phyloP scores from a whole-genome alignment of 139 green algal genomes.

The Coelastrella sp. region DNA sequence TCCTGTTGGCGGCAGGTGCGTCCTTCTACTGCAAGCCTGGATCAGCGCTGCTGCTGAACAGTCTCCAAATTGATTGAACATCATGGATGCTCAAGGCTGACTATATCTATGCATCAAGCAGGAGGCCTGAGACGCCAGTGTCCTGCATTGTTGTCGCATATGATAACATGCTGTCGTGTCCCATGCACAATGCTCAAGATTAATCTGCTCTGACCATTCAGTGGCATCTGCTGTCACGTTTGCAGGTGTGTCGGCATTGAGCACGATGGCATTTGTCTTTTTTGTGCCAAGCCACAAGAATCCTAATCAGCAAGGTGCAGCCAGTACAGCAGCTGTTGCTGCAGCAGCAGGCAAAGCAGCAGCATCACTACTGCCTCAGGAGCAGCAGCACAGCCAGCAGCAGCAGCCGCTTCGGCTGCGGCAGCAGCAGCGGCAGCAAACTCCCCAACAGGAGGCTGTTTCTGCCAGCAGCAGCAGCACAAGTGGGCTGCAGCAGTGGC shows the following conservation, averaged over 20 bases:
- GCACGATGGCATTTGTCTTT: constrained; percentile 58
- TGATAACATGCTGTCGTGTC: too few species aligned
- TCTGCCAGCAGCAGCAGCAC: constrained; percentile 9
- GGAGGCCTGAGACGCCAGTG: too few species aligned
- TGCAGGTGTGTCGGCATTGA: constrained; percentile 44
- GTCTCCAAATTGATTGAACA: background rate
- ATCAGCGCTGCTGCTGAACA: background rate
- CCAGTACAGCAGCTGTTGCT: constrained; percentile 7
- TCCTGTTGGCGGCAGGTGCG: constrained; percentile 59
- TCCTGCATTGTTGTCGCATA: too few species aligned
- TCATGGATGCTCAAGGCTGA: background rate
- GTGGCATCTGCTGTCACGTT: too few species aligned
- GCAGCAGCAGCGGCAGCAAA: background rate
- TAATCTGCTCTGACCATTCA: too few species aligned
- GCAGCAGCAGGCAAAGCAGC: constrained; percentile 36
- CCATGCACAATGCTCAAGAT: too few species aligned
- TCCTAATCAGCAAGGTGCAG: constrained; percentile 4
- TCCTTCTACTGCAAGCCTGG: background rate
- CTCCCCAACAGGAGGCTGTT: background rate
- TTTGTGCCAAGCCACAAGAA: constrained; percentile 63
- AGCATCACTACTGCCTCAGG: constrained; percentile 13
- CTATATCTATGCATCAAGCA: background rate
- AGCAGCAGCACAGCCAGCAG: background rate
- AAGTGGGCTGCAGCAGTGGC: constrained; percentile 11
- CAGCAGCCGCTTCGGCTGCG: background rate